Percentiles rank a stretch among this genome's conserved stretches.
Evolutionary conservation across 352 stramenopile genomes (phyloP).

Genomic region (Halophytophthora batemanensis): DNA sequence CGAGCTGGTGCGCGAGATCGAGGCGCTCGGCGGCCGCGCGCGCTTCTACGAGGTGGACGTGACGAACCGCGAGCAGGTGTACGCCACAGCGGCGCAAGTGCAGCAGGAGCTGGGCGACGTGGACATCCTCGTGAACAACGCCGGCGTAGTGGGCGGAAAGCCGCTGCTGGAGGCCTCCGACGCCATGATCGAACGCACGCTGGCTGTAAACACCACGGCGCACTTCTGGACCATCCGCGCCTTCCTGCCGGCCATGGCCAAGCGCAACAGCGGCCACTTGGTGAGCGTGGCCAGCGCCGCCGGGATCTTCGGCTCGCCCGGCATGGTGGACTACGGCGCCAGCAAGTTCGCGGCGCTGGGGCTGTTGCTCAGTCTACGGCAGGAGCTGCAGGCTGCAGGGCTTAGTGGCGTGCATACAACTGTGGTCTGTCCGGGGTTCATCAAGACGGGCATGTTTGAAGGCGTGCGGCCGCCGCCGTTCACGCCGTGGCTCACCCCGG

Average conservation of each 20-base stretch:
- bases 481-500: conserved; percentile 39
- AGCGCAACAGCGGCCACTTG: conserved; percentile 41
- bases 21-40: conserved; percentile 18
- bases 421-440: conserved; percentile 55
- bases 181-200: conserved; percentile 43
- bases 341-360: conserved; percentile 47
- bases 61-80: conserved; percentile 31
- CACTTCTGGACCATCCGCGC: conserved; percentile 57
- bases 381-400: conserved; percentile 45
- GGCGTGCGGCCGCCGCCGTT: conserved; percentile 37
- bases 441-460: conserved; percentile 67
- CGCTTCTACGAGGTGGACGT: conserved; percentile 39
- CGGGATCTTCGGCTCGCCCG: conserved; percentile 38
- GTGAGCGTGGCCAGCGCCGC: conserved; percentile 47
- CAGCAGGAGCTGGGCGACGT: conserved; percentile 24
- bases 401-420: conserved; percentile 43
- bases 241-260: conserved; percentile 43
- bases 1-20: conserved; percentile 32
- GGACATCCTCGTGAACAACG: conserved; percentile 55
- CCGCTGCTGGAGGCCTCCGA: conserved; percentile 36
- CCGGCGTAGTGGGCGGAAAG: conserved; percentile 44
- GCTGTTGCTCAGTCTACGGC: conserved; percentile 39
- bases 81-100: conserved; percentile 19
- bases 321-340: conserved; percentile 54
- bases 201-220: conserved; percentile 42